phyloP scores from a whole-genome alignment of 2,329 filamentous ascomycete genomes.

The Pseudogymnoascus sp. region DNA sequence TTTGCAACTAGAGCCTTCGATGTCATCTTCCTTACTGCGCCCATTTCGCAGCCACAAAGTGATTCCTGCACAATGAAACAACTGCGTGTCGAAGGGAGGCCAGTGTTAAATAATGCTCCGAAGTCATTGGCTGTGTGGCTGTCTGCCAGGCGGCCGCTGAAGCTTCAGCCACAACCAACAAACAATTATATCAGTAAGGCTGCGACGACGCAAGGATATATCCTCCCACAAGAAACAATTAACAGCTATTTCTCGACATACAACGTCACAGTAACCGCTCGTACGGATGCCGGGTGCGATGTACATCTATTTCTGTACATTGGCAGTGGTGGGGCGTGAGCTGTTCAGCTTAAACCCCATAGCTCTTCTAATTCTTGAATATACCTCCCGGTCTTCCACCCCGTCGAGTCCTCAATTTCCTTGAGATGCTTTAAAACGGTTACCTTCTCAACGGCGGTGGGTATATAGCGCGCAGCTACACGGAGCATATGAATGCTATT shows the following conservation, averaged over 20 bases:
- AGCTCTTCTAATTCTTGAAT: background rate
- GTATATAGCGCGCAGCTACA: background rate
- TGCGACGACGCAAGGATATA: background rate
- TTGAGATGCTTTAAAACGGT: background rate
- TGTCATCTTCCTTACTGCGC: background rate
- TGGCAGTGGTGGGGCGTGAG: too few relatives aligned
- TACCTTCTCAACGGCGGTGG: background rate
- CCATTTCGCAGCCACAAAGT: background rate
- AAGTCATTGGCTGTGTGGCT: background rate
- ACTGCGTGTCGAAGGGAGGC: background rate
- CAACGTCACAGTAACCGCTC: too few relatives aligned
- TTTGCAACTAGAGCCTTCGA: background rate
- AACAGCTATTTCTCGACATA: too few relatives aligned
- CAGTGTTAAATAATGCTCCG: background rate
- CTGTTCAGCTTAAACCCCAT: conserved; percentile 30
- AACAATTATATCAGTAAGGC: background rate
- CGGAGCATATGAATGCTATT: background rate
- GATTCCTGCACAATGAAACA: background rate
- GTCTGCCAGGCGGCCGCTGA: too few relatives aligned
- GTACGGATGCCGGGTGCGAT: too few relatives aligned
- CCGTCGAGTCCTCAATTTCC: background rate
- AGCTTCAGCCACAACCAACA: background rate
- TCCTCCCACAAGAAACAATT: background rate
- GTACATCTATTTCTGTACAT: too few relatives aligned
- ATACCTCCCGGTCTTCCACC: background rate